Conservation (phyloP, 1,139 yeast species). For the Diutina neorugosa region DNA sequence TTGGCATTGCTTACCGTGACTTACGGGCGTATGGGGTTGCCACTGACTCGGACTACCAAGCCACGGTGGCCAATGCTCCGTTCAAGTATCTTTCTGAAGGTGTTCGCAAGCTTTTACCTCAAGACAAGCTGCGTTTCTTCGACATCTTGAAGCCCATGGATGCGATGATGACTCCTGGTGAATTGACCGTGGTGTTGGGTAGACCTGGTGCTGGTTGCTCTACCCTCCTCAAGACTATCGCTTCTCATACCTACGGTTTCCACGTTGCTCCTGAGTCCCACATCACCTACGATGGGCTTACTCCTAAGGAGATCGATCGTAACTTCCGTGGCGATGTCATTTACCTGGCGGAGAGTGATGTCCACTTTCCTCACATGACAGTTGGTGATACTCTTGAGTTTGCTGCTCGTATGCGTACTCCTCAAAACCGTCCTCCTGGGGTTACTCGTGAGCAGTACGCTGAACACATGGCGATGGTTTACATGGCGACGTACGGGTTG, state of each 20-base stretch:
- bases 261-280: slow-evolving; percentile 19
- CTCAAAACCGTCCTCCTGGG: slow-evolving; percentile 4
- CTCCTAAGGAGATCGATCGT: slow-evolving; percentile 1
- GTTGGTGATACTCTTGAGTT: slow-evolving; percentile 5
- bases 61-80: slow-evolving; percentile 48
- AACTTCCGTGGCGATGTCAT: slow-evolving; percentile 6
- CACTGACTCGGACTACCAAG: slow-evolving; percentile 68
- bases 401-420: slow-evolving; percentile 5
- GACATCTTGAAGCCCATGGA: slow-evolving; percentile 61
- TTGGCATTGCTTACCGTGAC: slow-evolving; percentile 61
- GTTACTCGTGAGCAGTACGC: slow-evolving; percentile 4
- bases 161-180: slow-evolving; percentile 58
- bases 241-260: slow-evolving; percentile 66
- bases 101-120: neutral
- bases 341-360: slow-evolving; percentile 5
- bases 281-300: slow-evolving; percentile 5
- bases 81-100: slow-evolving; percentile 5
- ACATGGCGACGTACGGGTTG: slow-evolving; percentile 7
- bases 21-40: slow-evolving; percentile 68
- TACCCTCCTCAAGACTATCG: slow-evolving; percentile 59
- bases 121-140: slow-evolving; percentile 12
- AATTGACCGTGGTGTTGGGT: slow-evolving; percentile 64
- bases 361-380: slow-evolving; percentile 5
- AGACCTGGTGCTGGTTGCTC: slow-evolving; percentile 85
- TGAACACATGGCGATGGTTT: slow-evolving; percentile 5